Conservation (phyloP, 345 rosid species). For the Murraya koenigii region DNA sequence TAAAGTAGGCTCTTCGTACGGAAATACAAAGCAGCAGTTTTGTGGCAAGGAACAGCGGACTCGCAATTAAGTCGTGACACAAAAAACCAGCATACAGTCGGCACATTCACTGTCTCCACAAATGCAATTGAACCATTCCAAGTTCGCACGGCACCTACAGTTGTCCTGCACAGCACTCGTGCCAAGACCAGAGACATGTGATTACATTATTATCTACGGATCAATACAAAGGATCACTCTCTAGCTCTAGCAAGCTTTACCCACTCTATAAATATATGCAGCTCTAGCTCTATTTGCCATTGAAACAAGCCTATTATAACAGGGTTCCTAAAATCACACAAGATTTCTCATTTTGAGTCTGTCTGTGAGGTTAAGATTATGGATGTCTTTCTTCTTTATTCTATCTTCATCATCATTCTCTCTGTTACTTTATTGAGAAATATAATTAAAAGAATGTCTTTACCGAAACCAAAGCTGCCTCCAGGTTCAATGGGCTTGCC, state of each 20-base stretch:
- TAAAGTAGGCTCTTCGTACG: no score
- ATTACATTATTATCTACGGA: no score
- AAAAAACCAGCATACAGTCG: not conserved
- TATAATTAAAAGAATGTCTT: not conserved
- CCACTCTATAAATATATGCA: not conserved
- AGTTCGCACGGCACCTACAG: not conserved
- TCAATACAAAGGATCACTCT: not conserved
- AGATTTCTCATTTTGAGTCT: no score
- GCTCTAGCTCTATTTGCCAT: not conserved
- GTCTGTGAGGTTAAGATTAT: no score
- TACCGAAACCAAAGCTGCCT: constrained; percentile 25
- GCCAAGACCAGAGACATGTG: no score
- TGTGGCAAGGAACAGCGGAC: no score
- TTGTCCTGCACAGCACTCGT: no score
- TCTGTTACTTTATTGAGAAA: not conserved
- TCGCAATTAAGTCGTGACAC: not conserved
- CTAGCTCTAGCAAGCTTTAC: not conserved
- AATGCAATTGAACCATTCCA: no score
- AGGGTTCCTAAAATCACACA: no score
- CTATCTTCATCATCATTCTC: constrained; percentile 3
- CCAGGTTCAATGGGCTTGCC: constrained; percentile 72
- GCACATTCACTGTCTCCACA: not conserved
- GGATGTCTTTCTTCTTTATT: not conserved
- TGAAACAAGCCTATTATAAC: not conserved
- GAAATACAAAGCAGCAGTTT: no score